These are phyloP conservation scores for Melampsora larici-populina DNA, from an alignment of 1,284 basidiomycete species.

Conservation along the genomic window DNA sequence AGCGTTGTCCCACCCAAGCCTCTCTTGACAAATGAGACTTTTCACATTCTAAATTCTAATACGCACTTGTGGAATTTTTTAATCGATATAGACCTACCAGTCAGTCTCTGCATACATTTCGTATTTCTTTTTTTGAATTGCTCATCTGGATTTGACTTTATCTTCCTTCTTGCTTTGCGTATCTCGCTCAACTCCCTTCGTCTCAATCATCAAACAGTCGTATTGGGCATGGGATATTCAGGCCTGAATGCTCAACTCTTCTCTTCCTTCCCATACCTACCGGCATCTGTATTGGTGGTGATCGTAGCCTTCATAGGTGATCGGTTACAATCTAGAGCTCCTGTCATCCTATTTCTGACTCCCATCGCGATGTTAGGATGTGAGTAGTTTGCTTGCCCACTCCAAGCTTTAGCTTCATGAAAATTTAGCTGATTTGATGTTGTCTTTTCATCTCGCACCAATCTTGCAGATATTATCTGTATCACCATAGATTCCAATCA, in stretches of 20 bases:
- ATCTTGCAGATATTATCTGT: constrained; percentile 18
- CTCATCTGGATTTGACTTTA: too few species aligned
- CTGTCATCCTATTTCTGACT: constrained; percentile 46
- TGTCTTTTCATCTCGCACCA: background rate
- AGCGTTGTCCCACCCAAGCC: too few species aligned
- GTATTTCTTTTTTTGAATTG: too few species aligned
- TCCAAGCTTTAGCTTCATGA: background rate
- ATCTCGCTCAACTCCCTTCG: too few species aligned
- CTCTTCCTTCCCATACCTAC: constrained; percentile 48
- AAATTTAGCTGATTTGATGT: background rate
- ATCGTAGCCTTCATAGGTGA: constrained; percentile 48
- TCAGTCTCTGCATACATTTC: background rate
- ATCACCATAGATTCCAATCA: constrained; percentile 23
- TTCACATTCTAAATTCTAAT: too few species aligned
- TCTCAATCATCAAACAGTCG: background rate
- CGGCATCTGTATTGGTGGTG: constrained; percentile 47
- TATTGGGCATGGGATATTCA: constrained; percentile 27
- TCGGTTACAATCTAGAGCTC: constrained; percentile 46
- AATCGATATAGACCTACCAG: too few species aligned
- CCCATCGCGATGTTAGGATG: constrained; percentile 50
- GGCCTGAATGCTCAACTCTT: constrained; percentile 47
- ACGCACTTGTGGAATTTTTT: too few species aligned
- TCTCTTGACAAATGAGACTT: too few species aligned
- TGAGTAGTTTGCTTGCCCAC: constrained; percentile 24
- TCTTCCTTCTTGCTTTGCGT: too few species aligned